Base-by-base conservation (phyloP, 805 yeast genomes). In the Candida tallmaniae region DNA sequence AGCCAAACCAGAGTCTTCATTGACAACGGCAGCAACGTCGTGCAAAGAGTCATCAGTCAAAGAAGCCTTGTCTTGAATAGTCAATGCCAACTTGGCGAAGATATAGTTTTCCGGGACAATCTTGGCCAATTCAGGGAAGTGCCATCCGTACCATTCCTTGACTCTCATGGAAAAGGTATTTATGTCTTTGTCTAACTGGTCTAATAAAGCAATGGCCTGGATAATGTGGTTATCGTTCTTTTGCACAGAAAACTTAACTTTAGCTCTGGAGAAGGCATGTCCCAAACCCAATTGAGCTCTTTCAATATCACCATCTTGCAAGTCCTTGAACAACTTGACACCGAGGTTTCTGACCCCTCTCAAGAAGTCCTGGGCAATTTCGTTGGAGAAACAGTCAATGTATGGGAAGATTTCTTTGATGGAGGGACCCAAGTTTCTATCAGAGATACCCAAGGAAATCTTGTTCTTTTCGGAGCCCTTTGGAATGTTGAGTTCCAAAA, bases 71-170 rank as follows among this genome's bases (percentile, higher is more conserved):
- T 93, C 95, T 66, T 78, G 77, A 60, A 93, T 86, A 66, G 74
- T 73, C 44, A 87, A 67, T 42, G 87, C 85, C 44, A 90, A 74
- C 60, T 75, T 78, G 49, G 97, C 96, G 63, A 75, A 89, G 44
- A 73, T 68, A 70, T 83, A 84, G 74, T 87, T 88, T 65, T 89
- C 96, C 48, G 86, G 78, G 35, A 85, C 94, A 53, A 89, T 76
- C 68, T 83, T 85, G 52, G 94, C 93, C 68, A 88, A 77, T 70
- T 88, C 97, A 40, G 97, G 97, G 80, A 93, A 88, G 62, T 88
- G 97, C 97, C 97, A 88, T 53, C 96, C 95, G 69, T 88, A 88
- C 97, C 97, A 88, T 69, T 88, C 97, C 71, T 88, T 86, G 48
- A 84, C 93, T 68, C 97, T 80, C 97, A 88, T 88, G 40, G 96